A percentile compares a stretch with the other conserved stretches of the same genome.
These are phyloP conservation scores for Tetrahymena malaccensis DNA, from an alignment of 73 alveolate species.

Conservation along the genomic window DNA sequence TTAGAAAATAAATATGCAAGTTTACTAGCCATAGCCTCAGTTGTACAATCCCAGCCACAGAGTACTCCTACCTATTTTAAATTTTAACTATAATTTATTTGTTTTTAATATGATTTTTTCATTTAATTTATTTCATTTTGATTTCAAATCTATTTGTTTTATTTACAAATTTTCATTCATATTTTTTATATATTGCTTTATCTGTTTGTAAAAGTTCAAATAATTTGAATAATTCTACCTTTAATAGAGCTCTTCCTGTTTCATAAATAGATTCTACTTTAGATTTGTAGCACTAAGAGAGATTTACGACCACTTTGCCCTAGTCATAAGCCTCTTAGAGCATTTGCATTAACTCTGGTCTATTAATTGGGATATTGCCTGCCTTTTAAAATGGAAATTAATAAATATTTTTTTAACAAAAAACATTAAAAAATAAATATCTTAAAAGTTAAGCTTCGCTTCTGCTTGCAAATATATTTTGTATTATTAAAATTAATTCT, in stretches of 20 bases:
- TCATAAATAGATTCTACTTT: conserved; percentile 58
- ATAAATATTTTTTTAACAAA: neutral
- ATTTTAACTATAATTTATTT: too few species aligned
- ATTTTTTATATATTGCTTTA: too few species aligned
- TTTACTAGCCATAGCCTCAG: conserved; percentile 62
- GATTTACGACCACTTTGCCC: conserved; percentile 61
- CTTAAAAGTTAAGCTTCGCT: neutral
- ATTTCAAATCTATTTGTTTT: too few species aligned
- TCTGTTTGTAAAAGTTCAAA: too few species aligned
- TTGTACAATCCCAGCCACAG: conserved; percentile 74
- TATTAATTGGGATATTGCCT: conserved; percentile 72
- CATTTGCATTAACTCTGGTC: conserved; percentile 41
- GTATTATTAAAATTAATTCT: too few species aligned
- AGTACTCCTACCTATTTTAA: conserved; percentile 34
- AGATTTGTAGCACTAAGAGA: conserved; percentile 67
- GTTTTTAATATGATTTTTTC: too few species aligned
- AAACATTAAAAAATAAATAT: neutral
- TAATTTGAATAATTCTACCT: neutral
- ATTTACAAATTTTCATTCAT: too few species aligned
- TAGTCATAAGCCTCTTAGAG: conserved; percentile 42
- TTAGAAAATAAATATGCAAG: conserved; percentile 58
- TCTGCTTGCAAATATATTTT: too few species aligned
- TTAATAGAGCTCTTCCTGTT: conserved; percentile 46
- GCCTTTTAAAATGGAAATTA: neutral
- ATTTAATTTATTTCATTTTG: neutral